These are phyloP conservation scores for Punica granatum DNA, from an alignment of 345 rosid species.

Conservation along the genomic window DNA sequence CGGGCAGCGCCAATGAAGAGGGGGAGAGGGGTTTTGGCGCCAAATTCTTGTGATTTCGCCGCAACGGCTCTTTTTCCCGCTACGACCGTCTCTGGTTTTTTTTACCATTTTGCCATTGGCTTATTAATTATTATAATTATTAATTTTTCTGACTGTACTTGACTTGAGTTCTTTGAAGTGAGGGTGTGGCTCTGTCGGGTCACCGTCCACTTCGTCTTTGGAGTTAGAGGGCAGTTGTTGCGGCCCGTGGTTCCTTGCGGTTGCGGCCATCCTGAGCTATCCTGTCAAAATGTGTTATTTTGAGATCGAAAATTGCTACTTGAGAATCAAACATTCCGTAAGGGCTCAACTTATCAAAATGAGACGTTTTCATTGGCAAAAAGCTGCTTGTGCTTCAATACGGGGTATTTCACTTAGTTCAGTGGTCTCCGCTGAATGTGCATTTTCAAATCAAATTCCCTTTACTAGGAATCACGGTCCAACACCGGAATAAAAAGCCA, in stretches of 20 bases:
- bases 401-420: too few species aligned
- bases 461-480: too few species aligned
- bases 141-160: background rate
- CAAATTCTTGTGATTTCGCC: constrained; percentile 11
- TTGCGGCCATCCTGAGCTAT: too few species aligned
- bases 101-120: constrained; percentile 11
- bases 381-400: too few species aligned
- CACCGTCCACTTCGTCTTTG: background rate
- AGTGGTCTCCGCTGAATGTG: too few species aligned
- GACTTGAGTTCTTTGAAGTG: background rate
- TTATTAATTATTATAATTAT: background rate
- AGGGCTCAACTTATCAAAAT: too few species aligned
- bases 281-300: too few species aligned
- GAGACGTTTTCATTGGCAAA: too few species aligned
- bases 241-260: background rate
- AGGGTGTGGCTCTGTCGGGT: background rate
- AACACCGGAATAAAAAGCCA: too few species aligned
- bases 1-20: constrained; percentile 21
- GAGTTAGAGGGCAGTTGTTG: background rate
- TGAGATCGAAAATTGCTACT: too few species aligned
- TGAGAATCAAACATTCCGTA: too few species aligned
- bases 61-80: constrained; percentile 51
- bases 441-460: too few species aligned
- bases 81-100: background rate
- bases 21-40: constrained; percentile 24